Evolutionary conservation across 2,329 filamentous ascomycete species (phyloP), one percentile per base, ranked within the genome.

Genomic region (Trichoderma hamatum): DNA sequence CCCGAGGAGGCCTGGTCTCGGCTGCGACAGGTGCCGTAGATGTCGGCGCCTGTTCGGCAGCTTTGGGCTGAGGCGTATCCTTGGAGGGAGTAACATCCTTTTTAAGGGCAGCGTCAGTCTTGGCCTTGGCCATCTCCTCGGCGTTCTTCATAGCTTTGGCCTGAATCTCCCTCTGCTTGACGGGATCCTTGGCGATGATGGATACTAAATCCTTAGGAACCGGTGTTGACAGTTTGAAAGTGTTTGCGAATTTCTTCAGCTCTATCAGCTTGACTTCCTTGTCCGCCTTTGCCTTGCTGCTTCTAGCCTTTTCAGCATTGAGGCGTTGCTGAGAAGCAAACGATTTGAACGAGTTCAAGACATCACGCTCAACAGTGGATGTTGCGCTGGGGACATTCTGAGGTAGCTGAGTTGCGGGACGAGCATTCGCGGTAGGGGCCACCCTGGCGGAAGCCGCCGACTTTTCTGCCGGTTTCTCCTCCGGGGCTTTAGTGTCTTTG

Each of bases 171-270:
- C 94, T 90, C 80, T 98, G 96, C 82, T 97, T 99, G 56, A 84
- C 86, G n/a, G 94, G 94, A 77, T 99, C 96, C 78, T 98, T 99
- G 69, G 96, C 95, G 70, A 99, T 91, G 73, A 99, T 99, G 1
- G 93, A 91, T 32, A 99, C 94, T 43, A 99, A 82, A 79, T 99
- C 96, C 63, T 88, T 90, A 1, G 96, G 96, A 13, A 99, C 94
- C 6, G 94, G 94, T 3, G 95, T 97, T 61, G 92, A 91, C 21
- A 99, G 87, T 82, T 98, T 98, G 85, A 99, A 99, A 77, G 88
- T 96, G 73, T 90, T 88, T 1, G 96, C 93, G 79, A 99, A 99
- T 76, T 95, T 97, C 84, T 96, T 96, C 69, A 99, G 82, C 80
- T 99, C 96, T 70, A 93, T 97, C 71, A 99, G 80, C 80, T 97